Conservation (phyloP, 176 grass and related monocot genomes). For the Miscanthus lutarioriparius region DNA sequence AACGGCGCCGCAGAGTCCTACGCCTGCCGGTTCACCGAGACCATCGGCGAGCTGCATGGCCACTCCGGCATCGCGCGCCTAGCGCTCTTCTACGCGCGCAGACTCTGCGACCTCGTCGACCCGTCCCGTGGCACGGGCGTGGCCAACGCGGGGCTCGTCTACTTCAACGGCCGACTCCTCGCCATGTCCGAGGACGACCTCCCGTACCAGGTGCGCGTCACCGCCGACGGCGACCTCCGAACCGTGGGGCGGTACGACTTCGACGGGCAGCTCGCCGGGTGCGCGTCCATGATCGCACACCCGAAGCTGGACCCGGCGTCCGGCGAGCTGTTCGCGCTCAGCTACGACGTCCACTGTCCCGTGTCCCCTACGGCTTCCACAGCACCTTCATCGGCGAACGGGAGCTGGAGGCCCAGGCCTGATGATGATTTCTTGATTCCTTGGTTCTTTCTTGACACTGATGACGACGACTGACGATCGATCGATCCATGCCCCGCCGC, state of each 20-base stretch:
- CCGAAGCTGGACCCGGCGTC: conserved; percentile 68
- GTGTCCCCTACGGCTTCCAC: conserved; percentile 92
- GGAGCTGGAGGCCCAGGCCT: conserved; percentile 64
- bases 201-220: conserved; percentile 72
- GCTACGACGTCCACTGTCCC: conserved; percentile 81
- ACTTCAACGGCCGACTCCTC: conserved; percentile 81
- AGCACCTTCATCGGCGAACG: conserved; percentile 67
- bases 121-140: conserved; percentile 64
- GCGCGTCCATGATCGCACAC: conserved; percentile 73
- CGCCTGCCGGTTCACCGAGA: conserved; percentile 84
- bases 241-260: conserved; percentile 70
- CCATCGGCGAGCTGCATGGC: conserved; percentile 93
- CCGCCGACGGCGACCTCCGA: conserved; percentile 52
- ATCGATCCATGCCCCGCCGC: no score
- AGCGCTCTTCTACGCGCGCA: conserved; percentile 68
- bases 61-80: conserved; percentile 74
- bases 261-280: conserved; percentile 48
- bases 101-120: conserved; percentile 60
- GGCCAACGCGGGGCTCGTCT: conserved; percentile 85
- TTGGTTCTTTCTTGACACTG: conserved; percentile 35
- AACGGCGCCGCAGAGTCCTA: conserved; percentile 68
- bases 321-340: conserved; percentile 81
- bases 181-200: conserved; percentile 98
- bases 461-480: background rate
- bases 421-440: conserved; percentile 1